Evolutionary conservation across 768 basidiomycete genomes (phyloP).

Genomic region (Psilocybe sp.): DNA sequence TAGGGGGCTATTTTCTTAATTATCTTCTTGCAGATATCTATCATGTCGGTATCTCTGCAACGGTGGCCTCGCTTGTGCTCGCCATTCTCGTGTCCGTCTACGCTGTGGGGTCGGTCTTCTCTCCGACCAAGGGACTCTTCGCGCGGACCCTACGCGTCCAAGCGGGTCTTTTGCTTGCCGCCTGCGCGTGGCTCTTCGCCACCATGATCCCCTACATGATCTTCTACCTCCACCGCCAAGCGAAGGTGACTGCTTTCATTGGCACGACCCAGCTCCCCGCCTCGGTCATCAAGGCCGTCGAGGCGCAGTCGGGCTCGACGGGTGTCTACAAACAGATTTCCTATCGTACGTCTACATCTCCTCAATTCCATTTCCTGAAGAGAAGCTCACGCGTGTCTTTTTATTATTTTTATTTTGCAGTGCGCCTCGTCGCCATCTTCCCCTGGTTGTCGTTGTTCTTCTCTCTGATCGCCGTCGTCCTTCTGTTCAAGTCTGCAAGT

Average conservation of each 20-base stretch:
- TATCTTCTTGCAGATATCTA: constrained; percentile 32
- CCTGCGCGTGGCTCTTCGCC: constrained; percentile 34
- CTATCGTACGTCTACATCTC: constrained; percentile 39
- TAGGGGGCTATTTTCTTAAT: neutral
- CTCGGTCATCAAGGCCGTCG: constrained; percentile 31
- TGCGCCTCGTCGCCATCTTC: constrained; percentile 45
- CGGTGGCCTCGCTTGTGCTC: constrained; percentile 15
- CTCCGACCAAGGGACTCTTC: constrained; percentile 12
- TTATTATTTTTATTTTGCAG: constrained; percentile 25
- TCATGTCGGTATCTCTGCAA: constrained; percentile 31
- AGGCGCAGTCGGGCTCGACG: constrained; percentile 35
- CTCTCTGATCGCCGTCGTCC: constrained; percentile 16
- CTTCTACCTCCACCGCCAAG: constrained; percentile 43
- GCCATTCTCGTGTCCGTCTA: constrained; percentile 19
- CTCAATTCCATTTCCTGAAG: neutral
- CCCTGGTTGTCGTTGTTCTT: constrained; percentile 42
- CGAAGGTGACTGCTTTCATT: constrained; percentile 39
- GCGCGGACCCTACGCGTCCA: constrained; percentile 14
- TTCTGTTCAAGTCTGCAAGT: constrained; percentile 19
- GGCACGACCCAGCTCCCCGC: constrained; percentile 32
- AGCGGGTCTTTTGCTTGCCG: constrained; percentile 9
- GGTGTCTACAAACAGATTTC: constrained; percentile 40
- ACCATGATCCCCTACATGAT: constrained; percentile 45
- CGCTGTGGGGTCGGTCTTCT: constrained; percentile 11
- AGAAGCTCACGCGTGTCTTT: neutral